Percentiles rank a stretch among this genome's conserved stretches.
phyloP scores from a whole-genome alignment of 305 asterid genomes.

The Stenogyne calaminthoides region DNA sequence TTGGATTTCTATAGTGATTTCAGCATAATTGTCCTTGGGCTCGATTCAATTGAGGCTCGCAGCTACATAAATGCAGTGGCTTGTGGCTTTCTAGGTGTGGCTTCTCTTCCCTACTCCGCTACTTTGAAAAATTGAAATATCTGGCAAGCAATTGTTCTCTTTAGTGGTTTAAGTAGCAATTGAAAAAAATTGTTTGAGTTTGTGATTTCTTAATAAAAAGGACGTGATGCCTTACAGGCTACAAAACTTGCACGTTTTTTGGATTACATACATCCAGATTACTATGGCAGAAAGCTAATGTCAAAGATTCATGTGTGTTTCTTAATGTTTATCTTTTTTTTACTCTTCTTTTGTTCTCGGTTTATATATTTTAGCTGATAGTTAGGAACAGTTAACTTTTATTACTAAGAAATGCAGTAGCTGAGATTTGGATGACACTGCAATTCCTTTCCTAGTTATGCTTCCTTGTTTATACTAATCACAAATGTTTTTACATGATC shows the following conservation, averaged over 20 bases:
- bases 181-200: neutral
- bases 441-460: neutral
- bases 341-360: neutral
- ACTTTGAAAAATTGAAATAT: conserved; percentile 13
- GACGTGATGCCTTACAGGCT: neutral
- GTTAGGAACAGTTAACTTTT: neutral
- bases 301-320: neutral
- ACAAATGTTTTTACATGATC: neutral
- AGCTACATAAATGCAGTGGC: conserved; percentile 93
- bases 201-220: neutral
- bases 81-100: conserved; percentile 87
- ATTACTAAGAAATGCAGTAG: neutral
- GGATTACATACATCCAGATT: neutral
- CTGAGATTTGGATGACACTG: conserved; percentile 12
- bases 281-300: neutral
- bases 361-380: neutral
- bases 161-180: neutral
- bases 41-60: conserved; percentile 94
- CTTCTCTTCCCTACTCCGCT: conserved; percentile 29
- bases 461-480: neutral
- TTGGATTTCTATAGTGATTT: conserved; percentile 87
- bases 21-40: conserved; percentile 92
- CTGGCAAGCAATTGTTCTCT: no score
- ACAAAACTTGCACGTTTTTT: neutral
- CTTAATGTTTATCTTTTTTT: neutral